Conservation (phyloP, 208 protist species). For the Leishmania amazonensis region DNA sequence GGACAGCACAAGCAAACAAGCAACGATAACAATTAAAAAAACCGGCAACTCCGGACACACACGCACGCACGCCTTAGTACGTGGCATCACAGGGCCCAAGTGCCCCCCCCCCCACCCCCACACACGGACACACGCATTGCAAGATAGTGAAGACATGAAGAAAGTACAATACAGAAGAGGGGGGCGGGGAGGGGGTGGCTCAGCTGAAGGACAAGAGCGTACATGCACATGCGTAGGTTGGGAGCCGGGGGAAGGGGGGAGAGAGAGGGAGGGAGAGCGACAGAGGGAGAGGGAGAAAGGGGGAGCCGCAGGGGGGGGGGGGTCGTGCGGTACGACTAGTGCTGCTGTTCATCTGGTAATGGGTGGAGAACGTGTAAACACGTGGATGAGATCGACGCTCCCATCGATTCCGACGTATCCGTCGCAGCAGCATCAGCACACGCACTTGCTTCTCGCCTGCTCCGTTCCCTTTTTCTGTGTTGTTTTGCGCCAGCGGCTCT, state of each 20-base stretch:
- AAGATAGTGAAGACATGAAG: background rate
- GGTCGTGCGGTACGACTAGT: background rate
- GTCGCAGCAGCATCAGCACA: background rate
- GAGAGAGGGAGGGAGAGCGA: too few relatives aligned
- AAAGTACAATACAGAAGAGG: too few relatives aligned
- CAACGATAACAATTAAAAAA: too few relatives aligned
- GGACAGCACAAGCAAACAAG: too few relatives aligned
- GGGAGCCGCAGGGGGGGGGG: background rate
- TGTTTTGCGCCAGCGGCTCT: background rate
- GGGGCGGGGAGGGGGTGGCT: too few relatives aligned
- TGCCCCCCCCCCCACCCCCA: background rate
- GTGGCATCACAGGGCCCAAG: too few relatives aligned
- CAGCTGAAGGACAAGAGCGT: too few relatives aligned
- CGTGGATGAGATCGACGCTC: background rate
- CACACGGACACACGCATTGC: background rate
- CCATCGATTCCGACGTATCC: background rate
- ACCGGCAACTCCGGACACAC: too few relatives aligned
- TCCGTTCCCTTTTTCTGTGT: background rate
- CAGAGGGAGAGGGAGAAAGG: too few relatives aligned
- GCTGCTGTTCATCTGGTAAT: background rate
- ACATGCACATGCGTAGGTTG: too few relatives aligned
- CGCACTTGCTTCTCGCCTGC: background rate
- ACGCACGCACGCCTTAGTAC: too few relatives aligned
- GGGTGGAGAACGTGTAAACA: background rate
- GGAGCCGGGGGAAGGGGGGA: too few relatives aligned